Conservation (phyloP, 2,329 filamentous ascomycete genomes). For the Apiospora phragmitis region DNA sequence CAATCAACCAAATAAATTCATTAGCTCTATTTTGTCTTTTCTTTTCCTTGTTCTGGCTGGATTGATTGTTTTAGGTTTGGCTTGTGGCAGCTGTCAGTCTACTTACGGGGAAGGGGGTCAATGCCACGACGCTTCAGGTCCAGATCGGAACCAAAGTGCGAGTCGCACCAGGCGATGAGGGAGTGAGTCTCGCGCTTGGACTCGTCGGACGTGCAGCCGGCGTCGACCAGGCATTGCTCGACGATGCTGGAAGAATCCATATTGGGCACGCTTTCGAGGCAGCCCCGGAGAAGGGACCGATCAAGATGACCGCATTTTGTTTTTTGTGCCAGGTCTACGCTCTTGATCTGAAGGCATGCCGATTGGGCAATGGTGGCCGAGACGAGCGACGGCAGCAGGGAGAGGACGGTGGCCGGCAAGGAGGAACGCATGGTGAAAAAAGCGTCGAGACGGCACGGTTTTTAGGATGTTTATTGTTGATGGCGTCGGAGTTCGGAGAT, state of each 20-base stretch:
- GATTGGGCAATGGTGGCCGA: constrained; percentile 18
- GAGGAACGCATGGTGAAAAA: constrained; percentile 16
- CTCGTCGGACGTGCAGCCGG: constrained; percentile 38
- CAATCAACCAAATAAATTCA: not conserved
- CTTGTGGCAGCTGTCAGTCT: not conserved
- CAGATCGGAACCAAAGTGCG: not conserved
- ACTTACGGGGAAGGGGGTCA: constrained; percentile 6
- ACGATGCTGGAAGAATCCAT: constrained; percentile 35
- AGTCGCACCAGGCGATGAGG: constrained; percentile 35
- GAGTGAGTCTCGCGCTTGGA: constrained; percentile 34
- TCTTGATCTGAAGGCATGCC: constrained; percentile 42
- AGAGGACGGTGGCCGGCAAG: constrained; percentile 9
- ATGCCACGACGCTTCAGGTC: constrained; percentile 5
- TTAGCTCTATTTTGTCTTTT: not conserved
- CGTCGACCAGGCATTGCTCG: constrained; percentile 37
- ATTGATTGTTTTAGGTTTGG: not conserved
- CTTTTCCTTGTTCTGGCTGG: not conserved
- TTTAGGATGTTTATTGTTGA: not conserved
- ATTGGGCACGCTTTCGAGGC: constrained; percentile 37
- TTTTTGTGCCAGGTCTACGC: constrained; percentile 38
- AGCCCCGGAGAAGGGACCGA: constrained; percentile 41
- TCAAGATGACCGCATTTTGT: constrained; percentile 44
- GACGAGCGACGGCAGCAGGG: constrained; percentile 17
- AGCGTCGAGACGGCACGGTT: not conserved
- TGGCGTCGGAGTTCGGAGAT: not conserved